A percentile compares a stretch with the other conserved stretches of the same genome.
These are phyloP conservation scores for Collybia mongolica DNA, from an alignment of 768 basidiomycete species.

Conservation along the genomic window DNA sequence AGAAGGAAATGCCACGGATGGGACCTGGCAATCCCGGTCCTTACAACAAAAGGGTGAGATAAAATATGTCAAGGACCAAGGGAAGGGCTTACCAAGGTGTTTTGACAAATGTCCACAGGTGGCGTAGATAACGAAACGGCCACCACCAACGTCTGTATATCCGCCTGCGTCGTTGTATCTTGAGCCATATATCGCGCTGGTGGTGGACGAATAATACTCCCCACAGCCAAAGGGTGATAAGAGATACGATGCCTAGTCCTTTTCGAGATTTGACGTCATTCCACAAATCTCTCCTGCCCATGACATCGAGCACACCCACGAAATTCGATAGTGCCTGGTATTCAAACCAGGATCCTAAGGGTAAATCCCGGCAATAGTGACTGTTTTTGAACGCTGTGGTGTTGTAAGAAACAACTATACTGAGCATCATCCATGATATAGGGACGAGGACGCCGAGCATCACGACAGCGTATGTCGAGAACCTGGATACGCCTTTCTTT, in stretches of 20 bases:
- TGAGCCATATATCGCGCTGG: background rate
- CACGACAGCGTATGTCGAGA: no score
- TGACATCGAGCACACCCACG: conserved; percentile 17
- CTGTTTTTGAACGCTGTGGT: conserved; percentile 13
- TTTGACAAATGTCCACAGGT: background rate
- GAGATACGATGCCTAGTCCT: conserved; percentile 11
- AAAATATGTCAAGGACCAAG: background rate
- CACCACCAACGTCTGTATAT: no score
- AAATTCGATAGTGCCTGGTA: conserved; percentile 15
- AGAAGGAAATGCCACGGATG: conserved; percentile 14
- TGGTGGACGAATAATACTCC: conserved; percentile 14
- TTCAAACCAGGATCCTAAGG: conserved; percentile 9
- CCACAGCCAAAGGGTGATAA: conserved; percentile 14
- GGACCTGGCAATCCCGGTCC: conserved; percentile 5
- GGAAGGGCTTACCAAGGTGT: conserved; percentile 2
- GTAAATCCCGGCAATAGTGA: conserved; percentile 9
- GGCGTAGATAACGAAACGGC: background rate
- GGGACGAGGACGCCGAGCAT: conserved; percentile 3
- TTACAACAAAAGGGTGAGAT: background rate
- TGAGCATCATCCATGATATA: conserved; percentile 10
- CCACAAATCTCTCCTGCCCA: conserved; percentile 17
- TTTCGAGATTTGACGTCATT: conserved; percentile 12
- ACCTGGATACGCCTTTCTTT: no score
- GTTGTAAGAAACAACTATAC: conserved; percentile 14
- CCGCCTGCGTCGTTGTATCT: background rate